Percentiles rank a stretch among this genome's conserved stretches.
Evolutionary conservation across 73 alveolate genomes (phyloP).

Genomic region (Paramecium caudatum): DNA sequence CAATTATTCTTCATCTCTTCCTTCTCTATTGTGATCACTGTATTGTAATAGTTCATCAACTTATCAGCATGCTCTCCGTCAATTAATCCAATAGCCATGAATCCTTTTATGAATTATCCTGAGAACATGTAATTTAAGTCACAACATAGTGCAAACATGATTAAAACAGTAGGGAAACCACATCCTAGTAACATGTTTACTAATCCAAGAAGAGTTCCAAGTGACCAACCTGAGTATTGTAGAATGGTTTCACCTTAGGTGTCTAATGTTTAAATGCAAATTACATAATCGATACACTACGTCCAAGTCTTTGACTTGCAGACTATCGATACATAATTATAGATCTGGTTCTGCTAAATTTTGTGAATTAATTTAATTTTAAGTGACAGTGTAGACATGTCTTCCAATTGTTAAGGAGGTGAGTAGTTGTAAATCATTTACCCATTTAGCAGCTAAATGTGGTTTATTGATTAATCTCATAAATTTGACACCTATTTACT

Average conservation of each 20-base stretch:
- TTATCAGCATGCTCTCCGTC: background rate
- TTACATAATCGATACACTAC: background rate
- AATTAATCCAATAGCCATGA: background rate
- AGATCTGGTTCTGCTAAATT: background rate
- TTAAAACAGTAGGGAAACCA: background rate
- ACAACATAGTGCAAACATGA: background rate
- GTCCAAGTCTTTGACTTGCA: background rate
- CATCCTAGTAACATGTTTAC: background rate
- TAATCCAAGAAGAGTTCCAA: background rate
- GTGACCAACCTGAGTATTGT: background rate
- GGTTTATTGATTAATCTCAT: slow-evolving; percentile 9
- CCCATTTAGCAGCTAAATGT: background rate
- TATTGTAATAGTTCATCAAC: slow-evolving; percentile 6
- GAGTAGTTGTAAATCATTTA: background rate
- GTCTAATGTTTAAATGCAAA: background rate
- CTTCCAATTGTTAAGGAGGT: background rate
- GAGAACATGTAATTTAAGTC: background rate
- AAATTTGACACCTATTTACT: background rate
- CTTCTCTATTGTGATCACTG: background rate
- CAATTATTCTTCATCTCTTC: background rate
- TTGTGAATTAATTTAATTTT: background rate
- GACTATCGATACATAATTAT: background rate
- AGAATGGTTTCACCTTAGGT: background rate
- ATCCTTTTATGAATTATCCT: slow-evolving; percentile 1
- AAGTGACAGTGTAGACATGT: background rate